phyloP scores from a whole-genome alignment of 1,284 basidiomycete species.

The Xerocomus nothofagi region DNA sequence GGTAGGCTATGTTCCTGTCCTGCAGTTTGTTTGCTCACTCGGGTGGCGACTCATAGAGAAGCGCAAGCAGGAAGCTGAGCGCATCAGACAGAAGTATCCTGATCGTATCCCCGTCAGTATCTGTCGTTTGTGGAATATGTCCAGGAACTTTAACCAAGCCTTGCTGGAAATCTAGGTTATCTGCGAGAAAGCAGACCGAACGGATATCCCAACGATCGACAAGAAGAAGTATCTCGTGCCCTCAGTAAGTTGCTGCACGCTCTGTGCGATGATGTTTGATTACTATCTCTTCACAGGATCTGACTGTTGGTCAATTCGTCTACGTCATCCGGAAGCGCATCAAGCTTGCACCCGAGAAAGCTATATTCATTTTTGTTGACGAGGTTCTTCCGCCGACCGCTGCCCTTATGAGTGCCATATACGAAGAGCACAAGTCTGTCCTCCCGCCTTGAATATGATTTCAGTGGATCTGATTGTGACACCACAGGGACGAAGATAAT shows the following conservation, averaged over 20 bases:
- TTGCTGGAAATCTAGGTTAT: constrained; percentile 71
- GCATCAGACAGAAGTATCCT: constrained; percentile 97
- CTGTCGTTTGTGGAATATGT: constrained; percentile 6
- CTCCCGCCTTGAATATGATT: constrained; percentile 1
- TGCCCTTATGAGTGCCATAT: constrained; percentile 98
- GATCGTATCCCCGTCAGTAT: constrained; percentile 93
- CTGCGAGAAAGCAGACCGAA: constrained; percentile 99
- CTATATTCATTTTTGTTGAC: constrained; percentile 99
- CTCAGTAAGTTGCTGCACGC: constrained; percentile 57
- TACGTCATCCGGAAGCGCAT: constrained; percentile 99
- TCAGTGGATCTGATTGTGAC: constrained; percentile 10
- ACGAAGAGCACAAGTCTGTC: constrained; percentile 98
- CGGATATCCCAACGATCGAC: constrained; percentile 98
- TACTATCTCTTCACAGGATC: constrained; percentile 60
- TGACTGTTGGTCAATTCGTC: constrained; percentile 98
- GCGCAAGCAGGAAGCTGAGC: constrained; percentile 96
- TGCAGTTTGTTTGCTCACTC: constrained; percentile 23
- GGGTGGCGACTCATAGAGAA: constrained; percentile 67
- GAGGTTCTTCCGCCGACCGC: constrained; percentile 98
- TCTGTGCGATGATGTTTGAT: constrained; percentile 20
- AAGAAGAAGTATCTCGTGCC: constrained; percentile 99
- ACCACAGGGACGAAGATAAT: constrained; percentile 86
- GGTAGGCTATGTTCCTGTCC: constrained; percentile 53
- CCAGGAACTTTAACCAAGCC: constrained; percentile 17
- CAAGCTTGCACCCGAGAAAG: constrained; percentile 99